Percentiles rank a stretch among this genome's conserved stretches.
Conservation (phyloP, 2,329 filamentous ascomycete species). For the Geosmithia morbida region DNA sequence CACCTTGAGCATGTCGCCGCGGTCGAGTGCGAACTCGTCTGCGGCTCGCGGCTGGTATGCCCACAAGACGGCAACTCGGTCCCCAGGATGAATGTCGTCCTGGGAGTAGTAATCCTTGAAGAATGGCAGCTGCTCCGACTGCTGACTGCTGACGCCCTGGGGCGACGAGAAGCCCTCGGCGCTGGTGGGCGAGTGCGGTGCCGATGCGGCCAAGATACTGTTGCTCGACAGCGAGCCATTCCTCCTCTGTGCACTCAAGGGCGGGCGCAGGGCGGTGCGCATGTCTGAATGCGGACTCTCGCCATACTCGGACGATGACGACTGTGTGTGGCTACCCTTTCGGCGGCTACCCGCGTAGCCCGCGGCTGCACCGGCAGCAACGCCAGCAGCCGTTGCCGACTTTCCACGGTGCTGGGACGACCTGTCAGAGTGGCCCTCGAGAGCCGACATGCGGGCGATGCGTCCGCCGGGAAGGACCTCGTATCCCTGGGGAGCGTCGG, state of each 20-base stretch:
- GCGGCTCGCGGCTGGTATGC: constrained; percentile 88
- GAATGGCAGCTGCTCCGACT: constrained; percentile 88
- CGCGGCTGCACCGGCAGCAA: constrained; percentile 29
- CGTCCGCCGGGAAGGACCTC: constrained; percentile 74
- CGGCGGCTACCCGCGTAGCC: constrained; percentile 15
- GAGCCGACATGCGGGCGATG: constrained; percentile 88
- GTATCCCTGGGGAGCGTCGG: constrained; percentile 36
- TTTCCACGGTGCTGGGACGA: constrained; percentile 33
- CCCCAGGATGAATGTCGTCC: constrained; percentile 85
- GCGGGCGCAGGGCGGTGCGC: constrained; percentile 40
- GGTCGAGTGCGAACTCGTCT: constrained; percentile 85
- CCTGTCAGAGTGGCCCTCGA: constrained; percentile 62
- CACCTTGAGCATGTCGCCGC: constrained; percentile 95
- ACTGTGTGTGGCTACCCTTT: constrained; percentile 37
- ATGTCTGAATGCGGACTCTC: constrained; percentile 58
- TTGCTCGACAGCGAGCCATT: constrained; percentile 82
- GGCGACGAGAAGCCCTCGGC: constrained; percentile 65
- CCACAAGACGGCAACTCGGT: constrained; percentile 86
- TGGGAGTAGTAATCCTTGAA: constrained; percentile 99
- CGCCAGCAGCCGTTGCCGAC: constrained; percentile 26
- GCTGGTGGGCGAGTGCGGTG: constrained; percentile 60
- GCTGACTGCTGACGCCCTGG: constrained; percentile 68
- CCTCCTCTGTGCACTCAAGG: constrained; percentile 47
- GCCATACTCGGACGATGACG: constrained; percentile 58
- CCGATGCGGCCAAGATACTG: constrained; percentile 58